A percentile compares a stretch with the other conserved stretches of the same genome.
These are phyloP conservation scores for Colletotrichum somersetense DNA, from an alignment of 2,329 filamentous ascomycete species.

Conservation along the genomic window DNA sequence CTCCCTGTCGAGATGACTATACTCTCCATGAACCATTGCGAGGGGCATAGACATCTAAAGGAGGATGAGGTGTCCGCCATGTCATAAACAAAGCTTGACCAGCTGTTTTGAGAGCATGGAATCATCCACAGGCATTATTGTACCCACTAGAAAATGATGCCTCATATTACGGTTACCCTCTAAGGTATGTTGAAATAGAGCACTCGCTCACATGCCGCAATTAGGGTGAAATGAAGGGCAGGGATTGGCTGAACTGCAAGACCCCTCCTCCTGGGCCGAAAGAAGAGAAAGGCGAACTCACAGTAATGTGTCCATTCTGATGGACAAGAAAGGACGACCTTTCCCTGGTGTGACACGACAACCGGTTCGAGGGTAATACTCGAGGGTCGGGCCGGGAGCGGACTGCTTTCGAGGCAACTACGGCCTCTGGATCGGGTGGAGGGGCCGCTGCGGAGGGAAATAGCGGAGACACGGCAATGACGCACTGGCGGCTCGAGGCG, in stretches of 20 bases:
- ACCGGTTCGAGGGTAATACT: constrained; percentile 4
- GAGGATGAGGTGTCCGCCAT: no score
- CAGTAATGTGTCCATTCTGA: constrained; percentile 50
- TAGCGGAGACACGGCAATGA: constrained; percentile 38
- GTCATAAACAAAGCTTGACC: neutral
- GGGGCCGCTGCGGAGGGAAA: constrained; percentile 38
- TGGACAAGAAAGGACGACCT: neutral
- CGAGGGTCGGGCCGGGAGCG: constrained; percentile 5
- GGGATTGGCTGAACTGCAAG: constrained; percentile 5
- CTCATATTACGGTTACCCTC: neutral
- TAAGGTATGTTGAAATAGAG: neutral
- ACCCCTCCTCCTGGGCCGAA: constrained; percentile 3
- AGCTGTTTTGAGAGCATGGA: no score
- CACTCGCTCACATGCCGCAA: constrained; percentile 7
- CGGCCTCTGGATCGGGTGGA: constrained; percentile 38
- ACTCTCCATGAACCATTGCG: neutral
- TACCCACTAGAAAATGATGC: neutral
- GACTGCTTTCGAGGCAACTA: constrained; percentile 32
- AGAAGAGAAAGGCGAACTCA: constrained; percentile 43
- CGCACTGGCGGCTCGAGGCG: constrained; percentile 26
- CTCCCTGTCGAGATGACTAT: neutral
- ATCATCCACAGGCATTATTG: neutral
- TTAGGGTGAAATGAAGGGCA: neutral
- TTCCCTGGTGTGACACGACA: neutral
- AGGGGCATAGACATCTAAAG: neutral